Conservation (phyloP, 495 filamentous ascomycete genomes). For the Penicillium silybi region DNA sequence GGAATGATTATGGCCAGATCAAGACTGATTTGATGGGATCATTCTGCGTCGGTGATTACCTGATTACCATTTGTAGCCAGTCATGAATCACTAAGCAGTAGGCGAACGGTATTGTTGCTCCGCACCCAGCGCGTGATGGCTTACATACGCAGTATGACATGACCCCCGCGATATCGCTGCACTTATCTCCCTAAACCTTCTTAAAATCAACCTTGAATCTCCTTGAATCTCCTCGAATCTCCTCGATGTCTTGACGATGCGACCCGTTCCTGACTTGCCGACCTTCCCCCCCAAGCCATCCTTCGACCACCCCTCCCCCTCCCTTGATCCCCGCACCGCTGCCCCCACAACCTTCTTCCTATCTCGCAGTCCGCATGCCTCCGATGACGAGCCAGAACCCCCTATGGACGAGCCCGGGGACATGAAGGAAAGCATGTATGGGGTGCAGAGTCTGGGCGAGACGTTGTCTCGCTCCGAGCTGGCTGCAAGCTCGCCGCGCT, state of each 20-base stretch:
- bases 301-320: slow-evolving; percentile 30
- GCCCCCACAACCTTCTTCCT: slow-evolving; percentile 49
- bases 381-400: slow-evolving; percentile 25
- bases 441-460: slow-evolving; percentile 61
- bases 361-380: slow-evolving; percentile 27
- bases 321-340: slow-evolving; percentile 36
- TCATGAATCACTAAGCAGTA: not conserved
- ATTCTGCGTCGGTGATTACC: not conserved
- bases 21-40: not conserved
- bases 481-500: slow-evolving; percentile 7
- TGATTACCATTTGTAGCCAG: not conserved
- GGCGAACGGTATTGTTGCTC: not conserved
- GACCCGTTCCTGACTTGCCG: slow-evolving; percentile 35
- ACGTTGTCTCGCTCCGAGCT: slow-evolving; percentile 35
- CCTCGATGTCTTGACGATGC: slow-evolving; percentile 31
- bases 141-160: slow-evolving; percentile 22
- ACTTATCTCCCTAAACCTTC: not conserved
- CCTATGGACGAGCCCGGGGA: slow-evolving; percentile 19
- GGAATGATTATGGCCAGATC: not conserved
- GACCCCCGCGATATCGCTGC: slow-evolving; percentile 3
- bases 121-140: slow-evolving; percentile 16
- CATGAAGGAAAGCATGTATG: slow-evolving; percentile 49
- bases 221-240: not conserved
- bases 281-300: slow-evolving; percentile 32
- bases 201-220: not conserved